These are phyloP conservation scores for Boechera stricta DNA, from an alignment of 345 rosid species.

Conservation along the genomic window DNA sequence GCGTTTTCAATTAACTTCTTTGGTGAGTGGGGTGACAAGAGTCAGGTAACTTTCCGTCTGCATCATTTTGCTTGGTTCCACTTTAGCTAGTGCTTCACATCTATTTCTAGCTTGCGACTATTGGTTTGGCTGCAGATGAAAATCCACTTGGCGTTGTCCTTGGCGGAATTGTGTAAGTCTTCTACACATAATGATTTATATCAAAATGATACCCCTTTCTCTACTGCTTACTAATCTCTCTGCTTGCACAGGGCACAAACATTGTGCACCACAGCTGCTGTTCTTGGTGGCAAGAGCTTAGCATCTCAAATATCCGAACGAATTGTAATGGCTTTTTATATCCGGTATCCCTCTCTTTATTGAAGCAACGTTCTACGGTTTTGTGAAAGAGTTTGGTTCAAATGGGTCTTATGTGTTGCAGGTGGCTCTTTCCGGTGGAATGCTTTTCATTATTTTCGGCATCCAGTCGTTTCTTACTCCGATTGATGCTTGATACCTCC, in stretches of 20 bases:
- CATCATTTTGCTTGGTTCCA: background rate
- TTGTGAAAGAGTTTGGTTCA: background rate
- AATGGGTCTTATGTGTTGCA: slow-evolving; percentile 40
- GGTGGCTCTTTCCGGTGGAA: slow-evolving; percentile 89
- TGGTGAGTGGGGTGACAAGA: slow-evolving; percentile 99
- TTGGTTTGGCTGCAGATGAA: slow-evolving; percentile 97
- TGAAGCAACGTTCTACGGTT: background rate
- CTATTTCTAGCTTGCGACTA: slow-evolving; percentile 79
- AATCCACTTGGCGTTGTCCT: slow-evolving; percentile 87
- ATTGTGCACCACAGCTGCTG: slow-evolving; percentile 92
- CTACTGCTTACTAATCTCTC: slow-evolving; percentile 2
- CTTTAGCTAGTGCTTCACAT: slow-evolving; percentile 13
- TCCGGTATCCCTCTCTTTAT: background rate
- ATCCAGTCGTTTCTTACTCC: slow-evolving; percentile 84
- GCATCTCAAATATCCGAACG: slow-evolving; percentile 94
- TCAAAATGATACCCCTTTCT: background rate
- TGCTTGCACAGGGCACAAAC: slow-evolving; percentile 73
- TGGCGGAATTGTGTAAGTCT: slow-evolving; percentile 80
- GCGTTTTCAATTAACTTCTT: slow-evolving; percentile 96
- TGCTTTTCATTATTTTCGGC: slow-evolving; percentile 86
- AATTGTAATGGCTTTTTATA: slow-evolving; percentile 47
- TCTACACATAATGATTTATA: slow-evolving; percentile 21
- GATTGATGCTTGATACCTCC: slow-evolving; percentile 47
- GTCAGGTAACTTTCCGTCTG: slow-evolving; percentile 65
- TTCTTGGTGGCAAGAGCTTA: slow-evolving; percentile 93